Percentiles rank a stretch among this genome's conserved stretches.
Evolutionary conservation across 192 early-diverging fungal species (phyloP).

Genomic region (Coemansia sp.): DNA sequence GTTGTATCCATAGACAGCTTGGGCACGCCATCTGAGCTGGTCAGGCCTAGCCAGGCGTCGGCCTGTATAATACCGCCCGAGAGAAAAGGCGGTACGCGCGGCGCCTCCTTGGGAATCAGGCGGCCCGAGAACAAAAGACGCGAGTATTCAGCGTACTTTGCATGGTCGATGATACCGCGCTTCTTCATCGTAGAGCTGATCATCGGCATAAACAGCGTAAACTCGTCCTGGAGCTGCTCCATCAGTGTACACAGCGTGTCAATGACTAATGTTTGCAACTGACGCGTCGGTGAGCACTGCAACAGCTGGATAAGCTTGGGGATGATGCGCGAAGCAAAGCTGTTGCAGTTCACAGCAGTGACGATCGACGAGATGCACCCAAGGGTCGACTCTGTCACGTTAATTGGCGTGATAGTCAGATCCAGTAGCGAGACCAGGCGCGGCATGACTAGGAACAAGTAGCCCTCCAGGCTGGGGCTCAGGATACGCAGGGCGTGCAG

Average conservation of each 20-base stretch:
- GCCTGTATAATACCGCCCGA: neutral
- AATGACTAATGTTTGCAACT: slow-evolving; percentile 70
- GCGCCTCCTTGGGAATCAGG: slow-evolving; percentile 34
- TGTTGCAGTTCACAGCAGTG: slow-evolving; percentile 76
- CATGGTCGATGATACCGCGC: slow-evolving; percentile 64
- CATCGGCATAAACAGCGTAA: slow-evolving; percentile 84
- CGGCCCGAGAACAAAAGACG: slow-evolving; percentile 77
- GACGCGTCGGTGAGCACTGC: slow-evolving; percentile 43
- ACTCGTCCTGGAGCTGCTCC: slow-evolving; percentile 84
- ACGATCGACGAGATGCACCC: slow-evolving; percentile 74
- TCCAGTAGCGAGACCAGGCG: slow-evolving; percentile 82
- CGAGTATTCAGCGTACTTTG: slow-evolving; percentile 73
- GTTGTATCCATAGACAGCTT: slow-evolving; percentile 8
- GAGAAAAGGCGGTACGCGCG: slow-evolving; percentile 10
- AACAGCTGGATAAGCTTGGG: slow-evolving; percentile 82
- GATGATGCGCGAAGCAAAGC: slow-evolving; percentile 86
- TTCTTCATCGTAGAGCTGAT: slow-evolving; percentile 77
- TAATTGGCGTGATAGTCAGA: slow-evolving; percentile 62
- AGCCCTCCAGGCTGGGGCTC: slow-evolving; percentile 88
- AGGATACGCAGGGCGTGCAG: slow-evolving; percentile 81
- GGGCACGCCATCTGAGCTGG: neutral
- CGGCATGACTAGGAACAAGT: slow-evolving; percentile 89
- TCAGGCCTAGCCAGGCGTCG: neutral
- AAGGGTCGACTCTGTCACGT: slow-evolving; percentile 68
- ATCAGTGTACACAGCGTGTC: slow-evolving; percentile 81